phyloP scores from a whole-genome alignment of 495 filamentous ascomycete genomes.

The Neurospora sp. region DNA sequence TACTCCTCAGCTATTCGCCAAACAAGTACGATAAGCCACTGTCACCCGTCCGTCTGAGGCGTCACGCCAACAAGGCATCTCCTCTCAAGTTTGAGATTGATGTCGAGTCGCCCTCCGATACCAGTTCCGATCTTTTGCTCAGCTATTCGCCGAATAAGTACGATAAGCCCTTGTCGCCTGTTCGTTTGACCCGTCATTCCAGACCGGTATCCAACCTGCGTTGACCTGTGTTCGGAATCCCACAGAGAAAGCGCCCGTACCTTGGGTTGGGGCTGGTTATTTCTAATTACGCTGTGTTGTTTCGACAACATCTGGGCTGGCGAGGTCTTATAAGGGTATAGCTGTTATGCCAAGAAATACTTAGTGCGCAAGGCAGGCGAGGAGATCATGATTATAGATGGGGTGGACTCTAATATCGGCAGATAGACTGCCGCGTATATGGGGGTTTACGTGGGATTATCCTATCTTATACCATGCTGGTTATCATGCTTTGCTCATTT shows the following conservation, averaged over 20 bases:
- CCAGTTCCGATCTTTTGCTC: neutral
- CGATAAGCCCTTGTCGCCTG: neutral
- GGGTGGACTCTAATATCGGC: neutral
- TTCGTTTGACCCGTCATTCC: neutral
- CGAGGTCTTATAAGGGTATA: neutral
- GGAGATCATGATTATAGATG: neutral
- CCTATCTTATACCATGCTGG: neutral
- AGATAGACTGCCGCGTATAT: neutral
- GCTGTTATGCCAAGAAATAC: neutral
- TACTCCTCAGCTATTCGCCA: constrained; percentile 6
- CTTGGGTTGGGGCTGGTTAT: neutral
- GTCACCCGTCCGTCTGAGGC: neutral
- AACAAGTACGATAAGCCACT: neutral
- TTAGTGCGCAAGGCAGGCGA: neutral
- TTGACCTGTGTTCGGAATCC: neutral
- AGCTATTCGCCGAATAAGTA: neutral
- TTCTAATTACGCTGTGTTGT: neutral
- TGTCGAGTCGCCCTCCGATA: neutral
- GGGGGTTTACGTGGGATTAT: neutral
- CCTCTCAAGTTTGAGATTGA: neutral
- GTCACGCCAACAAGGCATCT: neutral
- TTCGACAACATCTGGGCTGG: neutral
- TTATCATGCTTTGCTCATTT: neutral
- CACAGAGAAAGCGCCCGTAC: neutral
- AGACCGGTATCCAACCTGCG: neutral